phyloP scores from a whole-genome alignment of 106 monocot genomes.

The Allium sativum region DNA sequence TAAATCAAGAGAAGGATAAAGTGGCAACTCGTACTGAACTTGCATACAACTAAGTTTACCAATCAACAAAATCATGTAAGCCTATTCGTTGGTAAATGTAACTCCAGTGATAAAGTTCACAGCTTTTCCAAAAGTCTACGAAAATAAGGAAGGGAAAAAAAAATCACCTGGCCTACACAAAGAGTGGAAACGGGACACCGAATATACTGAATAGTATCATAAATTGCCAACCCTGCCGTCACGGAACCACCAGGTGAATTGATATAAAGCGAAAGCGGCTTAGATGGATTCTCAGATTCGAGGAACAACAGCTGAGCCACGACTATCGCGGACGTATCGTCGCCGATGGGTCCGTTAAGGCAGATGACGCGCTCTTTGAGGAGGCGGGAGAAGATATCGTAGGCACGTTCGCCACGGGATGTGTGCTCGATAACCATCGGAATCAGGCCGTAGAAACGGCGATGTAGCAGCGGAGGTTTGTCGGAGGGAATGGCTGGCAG shows the following conservation, averaged over 20 bases:
- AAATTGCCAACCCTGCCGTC: constrained; percentile 83
- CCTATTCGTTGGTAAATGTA: no score
- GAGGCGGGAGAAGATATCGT: constrained; percentile 96
- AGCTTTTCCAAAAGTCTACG: no score
- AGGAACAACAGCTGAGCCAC: constrained; percentile 94
- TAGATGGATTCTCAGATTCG: constrained; percentile 89
- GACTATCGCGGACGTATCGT: constrained; percentile 71
- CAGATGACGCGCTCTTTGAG: constrained; percentile 91
- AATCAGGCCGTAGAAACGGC: constrained; percentile 47
- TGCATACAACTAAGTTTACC: no score
- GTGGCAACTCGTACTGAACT: no score
- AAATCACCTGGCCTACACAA: constrained; percentile 42
- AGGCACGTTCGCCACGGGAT: constrained; percentile 90
- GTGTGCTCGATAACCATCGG: constrained; percentile 99
- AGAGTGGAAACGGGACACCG: constrained; percentile 75
- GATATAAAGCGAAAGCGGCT: constrained; percentile 84
- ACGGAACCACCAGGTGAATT: constrained; percentile 94
- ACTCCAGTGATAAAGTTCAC: no score
- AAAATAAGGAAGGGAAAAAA: no score
- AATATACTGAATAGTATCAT: constrained; percentile 94
- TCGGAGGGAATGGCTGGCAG: no score
- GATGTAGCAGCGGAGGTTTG: neutral
- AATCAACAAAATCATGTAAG: no score
- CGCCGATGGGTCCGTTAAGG: constrained; percentile 75
- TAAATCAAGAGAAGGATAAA: no score